A percentile compares a stretch with the other conserved stretches of the same genome.
phyloP scores from a whole-genome alignment of 2,329 filamentous ascomycete genomes.

The Thielaviopsis punctulata region DNA sequence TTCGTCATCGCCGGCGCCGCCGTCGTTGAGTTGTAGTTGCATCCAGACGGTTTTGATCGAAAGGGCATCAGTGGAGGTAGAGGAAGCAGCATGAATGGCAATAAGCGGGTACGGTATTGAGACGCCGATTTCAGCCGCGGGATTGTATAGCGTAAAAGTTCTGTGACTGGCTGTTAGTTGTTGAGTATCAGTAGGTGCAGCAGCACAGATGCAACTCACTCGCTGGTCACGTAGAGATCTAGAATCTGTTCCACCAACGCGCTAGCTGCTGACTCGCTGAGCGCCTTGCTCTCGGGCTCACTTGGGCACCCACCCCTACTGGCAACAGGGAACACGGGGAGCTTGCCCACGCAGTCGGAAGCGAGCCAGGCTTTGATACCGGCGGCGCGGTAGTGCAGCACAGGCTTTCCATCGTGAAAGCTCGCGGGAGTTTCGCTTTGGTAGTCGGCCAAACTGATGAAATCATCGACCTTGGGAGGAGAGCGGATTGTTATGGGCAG shows the following conservation, averaged over 20 bases:
- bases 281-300: constrained; percentile 16
- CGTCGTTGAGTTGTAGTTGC: constrained; percentile 47
- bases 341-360: constrained; percentile 32
- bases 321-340: constrained; percentile 35
- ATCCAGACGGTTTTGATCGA: constrained; percentile 41
- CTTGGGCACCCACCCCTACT: constrained; percentile 19
- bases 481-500: constrained; percentile 37
- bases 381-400: constrained; percentile 47
- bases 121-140: constrained; percentile 38
- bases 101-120: constrained; percentile 59
- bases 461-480: constrained; percentile 40
- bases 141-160: constrained; percentile 45
- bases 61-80: constrained; percentile 20
- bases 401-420: constrained; percentile 54
- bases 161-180: constrained; percentile 14
- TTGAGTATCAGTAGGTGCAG: background rate
- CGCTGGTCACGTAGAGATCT: constrained; percentile 41
- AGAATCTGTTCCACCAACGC: constrained; percentile 29
- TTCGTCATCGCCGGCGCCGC: constrained; percentile 33
- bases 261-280: constrained; percentile 20
- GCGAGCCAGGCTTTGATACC: constrained; percentile 41
- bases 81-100: constrained; percentile 56
- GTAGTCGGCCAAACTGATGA: constrained; percentile 48
- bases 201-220: constrained; percentile 23
- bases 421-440: constrained; percentile 54